Evolutionary conservation across 1,284 basidiomycete genomes (phyloP).

Genomic region (Boletellus deceptivus): DNA sequence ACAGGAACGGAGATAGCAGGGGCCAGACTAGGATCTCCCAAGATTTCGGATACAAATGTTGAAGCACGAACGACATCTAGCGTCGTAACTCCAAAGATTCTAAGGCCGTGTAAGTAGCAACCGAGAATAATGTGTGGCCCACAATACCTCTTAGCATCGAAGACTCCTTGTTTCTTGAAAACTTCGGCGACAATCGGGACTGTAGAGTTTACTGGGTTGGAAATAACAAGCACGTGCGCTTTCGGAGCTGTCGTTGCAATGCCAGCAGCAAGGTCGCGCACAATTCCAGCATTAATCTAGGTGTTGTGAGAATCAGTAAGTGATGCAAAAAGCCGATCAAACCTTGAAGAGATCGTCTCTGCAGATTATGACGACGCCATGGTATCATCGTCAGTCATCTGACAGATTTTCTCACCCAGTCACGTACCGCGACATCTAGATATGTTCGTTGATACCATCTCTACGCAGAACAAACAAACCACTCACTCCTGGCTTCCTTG

Average conservation of each 20-base stretch:
- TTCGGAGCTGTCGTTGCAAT: conserved; percentile 87
- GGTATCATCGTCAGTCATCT: conserved; percentile 16
- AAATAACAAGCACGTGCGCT: conserved; percentile 93
- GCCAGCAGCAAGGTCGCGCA: conserved; percentile 87
- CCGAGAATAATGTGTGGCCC: neutral
- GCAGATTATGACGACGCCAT: conserved; percentile 2
- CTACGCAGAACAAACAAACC: conserved; percentile 1
- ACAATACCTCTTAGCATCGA: conserved; percentile 81
- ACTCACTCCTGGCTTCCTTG: conserved; percentile 90
- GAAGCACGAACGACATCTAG: conserved; percentile 97
- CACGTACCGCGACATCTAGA: conserved; percentile 74
- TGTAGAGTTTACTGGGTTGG: conserved; percentile 96
- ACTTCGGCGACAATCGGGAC: conserved; percentile 97
- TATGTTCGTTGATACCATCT: conserved; percentile 2
- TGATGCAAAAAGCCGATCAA: conserved; percentile 14
- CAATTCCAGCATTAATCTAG: conserved; percentile 98
- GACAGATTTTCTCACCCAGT: conserved; percentile 2
- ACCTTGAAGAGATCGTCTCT: conserved; percentile 96
- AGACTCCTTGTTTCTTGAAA: conserved; percentile 89
- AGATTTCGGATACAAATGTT: conserved; percentile 87
- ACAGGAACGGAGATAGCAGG: conserved; percentile 82
- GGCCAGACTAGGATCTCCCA: conserved; percentile 62
- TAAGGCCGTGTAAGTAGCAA: conserved; percentile 29
- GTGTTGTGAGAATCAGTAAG: conserved; percentile 2
- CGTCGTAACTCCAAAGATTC: conserved; percentile 97